Evolutionary conservation across 805 yeast species (phyloP), one percentile per base, ranked within the genome.

Genomic region (Zygosaccharomyces lentus): DNA sequence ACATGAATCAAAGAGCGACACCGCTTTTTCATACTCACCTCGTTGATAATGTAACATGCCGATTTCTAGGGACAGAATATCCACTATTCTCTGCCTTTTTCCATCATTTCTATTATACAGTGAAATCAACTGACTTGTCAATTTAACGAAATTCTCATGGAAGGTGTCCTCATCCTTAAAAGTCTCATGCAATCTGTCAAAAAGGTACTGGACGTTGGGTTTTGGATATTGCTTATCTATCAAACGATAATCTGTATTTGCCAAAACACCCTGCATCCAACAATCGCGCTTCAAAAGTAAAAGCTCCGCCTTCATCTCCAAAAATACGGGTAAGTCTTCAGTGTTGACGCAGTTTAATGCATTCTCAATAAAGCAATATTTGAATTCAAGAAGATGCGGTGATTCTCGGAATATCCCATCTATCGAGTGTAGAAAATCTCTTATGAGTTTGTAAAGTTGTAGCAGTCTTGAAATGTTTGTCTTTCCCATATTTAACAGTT

Each of bases 1-100:
- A 2, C 93, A 81, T 7, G 81, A 78, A 31, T 79, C 78, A 9
- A 91, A 68, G 2, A 86, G 78, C 4, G 75, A 68, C 12, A 80
- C 75, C 1, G 96, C 83, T 36, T 76, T 74, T 30, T 73, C 72
- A 54, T 78, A 83, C 27, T 84, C 73, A 3, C 74, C 66, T 25
- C 71, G 67, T 52, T 77, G 79, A 59, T 77, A 82, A 48, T 83
- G 81, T 13, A 88, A 64, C 9, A 84, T 59, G 0, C 95, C 96
- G 43, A 88, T 73, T 52, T 91, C 96, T 6, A 87, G 78, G 1
- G 90, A 81, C 12, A 93, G 69, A 4, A 82, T 71, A 56, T 86
- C 90, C 6, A 85, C 81, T 0, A 87, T 74, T 51, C 91, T 74
- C 12, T 80, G 75, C 46, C 87, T 72, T 29, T 52, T 55, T 1